Base-by-base conservation (phyloP, 2,329 filamentous ascomycete species). In the Colletotrichum camelliae region DNA sequence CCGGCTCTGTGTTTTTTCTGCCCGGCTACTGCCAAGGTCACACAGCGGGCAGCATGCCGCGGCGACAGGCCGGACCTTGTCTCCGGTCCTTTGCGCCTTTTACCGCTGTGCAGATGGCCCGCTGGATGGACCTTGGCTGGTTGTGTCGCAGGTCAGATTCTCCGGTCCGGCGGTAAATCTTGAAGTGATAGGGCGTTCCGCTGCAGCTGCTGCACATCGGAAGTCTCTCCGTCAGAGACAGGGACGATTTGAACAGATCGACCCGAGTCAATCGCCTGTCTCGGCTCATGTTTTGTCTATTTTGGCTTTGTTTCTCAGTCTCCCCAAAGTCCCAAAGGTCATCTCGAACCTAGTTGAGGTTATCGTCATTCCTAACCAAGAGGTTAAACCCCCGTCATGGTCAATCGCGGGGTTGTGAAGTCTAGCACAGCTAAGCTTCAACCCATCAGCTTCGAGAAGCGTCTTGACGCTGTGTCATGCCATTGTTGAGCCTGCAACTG, bases 231-330 rank as follows among this genome's bases (percentile, higher is more conserved):
- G 29, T 35, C 29, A 58, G 31, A n/a, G 24, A 39, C 58, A 31
- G 31, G 12, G 24, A 7, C 57, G 21, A 33, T 60, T 24, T 13
- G 27, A 67, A 35, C 39, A 37, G 35, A 16, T 70, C 43, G 39
- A 64, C 35, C 24, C 61, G 68, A 74, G 68, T 74, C 61, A 67
- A 72, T 39, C 52, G 5, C 24, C 24, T 66, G 72, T 71, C 72
- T 71, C 72, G 72, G 43, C 67, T 52, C 72, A 67, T 72, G 37
- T 62, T 74, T 61, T 66, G 68, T 31, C 24, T 43, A 29, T 43
- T 35, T 48, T 65, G 9, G 21, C 12, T 21, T 61, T 61, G 67
- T 52, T 61, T 72, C 60, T 37, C 16, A 10, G 31, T 61, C 12
- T 61, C 6, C 58, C 18, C 27, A 57, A 57, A 21, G 18, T 43